Evolutionary conservation across 495 filamentous ascomycete genomes (phyloP), one percentile per base, ranked within the genome.

Genomic region (Hypoxylon subgilvum): DNA sequence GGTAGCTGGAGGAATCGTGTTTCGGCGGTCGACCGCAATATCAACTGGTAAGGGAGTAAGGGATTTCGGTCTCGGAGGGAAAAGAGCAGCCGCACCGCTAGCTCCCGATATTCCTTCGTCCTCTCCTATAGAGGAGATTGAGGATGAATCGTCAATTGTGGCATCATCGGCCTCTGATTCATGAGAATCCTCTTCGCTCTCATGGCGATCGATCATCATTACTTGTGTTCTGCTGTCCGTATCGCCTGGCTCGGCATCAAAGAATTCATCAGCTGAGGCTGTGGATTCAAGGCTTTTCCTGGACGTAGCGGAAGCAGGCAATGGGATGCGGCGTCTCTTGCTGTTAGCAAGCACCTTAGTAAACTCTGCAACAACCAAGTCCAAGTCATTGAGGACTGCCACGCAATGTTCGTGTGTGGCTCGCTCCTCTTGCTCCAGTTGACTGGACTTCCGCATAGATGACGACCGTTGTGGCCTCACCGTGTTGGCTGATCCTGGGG

Each of bases 261-360:
- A 98, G 73, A 96, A 98, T 66, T 98, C 95, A 23, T 94, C 88
- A 1, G 85, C 83, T 6, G 87, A 83, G 42, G 86, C 82, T 2
- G 76, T 74, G 6, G 90, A 92, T 62, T 97, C 94, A 30, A 92
- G 82, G 71, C 91, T 96, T 48, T 76, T 76, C 52, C 94, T 85
- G 7, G 89, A 83, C 7, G 74, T 73, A 2, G 79, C 50, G 3
- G 83, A 70, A 4, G 71, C 52, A 3, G 79, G 72, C 22, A 72
- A 67, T 4, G 86, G 83, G 28, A 80, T 72, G 21, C 92, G 86
- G 25, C 93, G 83, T 42, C 89, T 82, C 66, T 92, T 92, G 74
- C 86, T 95, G 62, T 87, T 86, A 8, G 80, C 69, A 19, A 97
- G 75, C 7, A 98, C 76, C 16, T 74, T 76, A 3, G 89, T 87